Percentiles rank a stretch among this genome's conserved stretches.
These are phyloP conservation scores for Leccinum fallax DNA, from an alignment of 1,284 basidiomycete genomes.

Conservation along the genomic window DNA sequence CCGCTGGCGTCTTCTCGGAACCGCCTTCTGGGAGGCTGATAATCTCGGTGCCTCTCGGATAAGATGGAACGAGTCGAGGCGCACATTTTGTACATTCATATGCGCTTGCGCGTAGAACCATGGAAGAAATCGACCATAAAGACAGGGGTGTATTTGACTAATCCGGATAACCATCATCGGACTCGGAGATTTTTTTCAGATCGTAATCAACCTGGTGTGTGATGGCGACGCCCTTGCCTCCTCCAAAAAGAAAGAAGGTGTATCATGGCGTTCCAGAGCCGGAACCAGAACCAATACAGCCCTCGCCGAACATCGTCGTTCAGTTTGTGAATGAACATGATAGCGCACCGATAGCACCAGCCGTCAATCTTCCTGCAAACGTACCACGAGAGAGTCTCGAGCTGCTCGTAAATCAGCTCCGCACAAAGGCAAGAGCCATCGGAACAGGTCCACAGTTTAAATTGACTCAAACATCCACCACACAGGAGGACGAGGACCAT, in stretches of 20 bases:
- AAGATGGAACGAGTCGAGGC: neutral
- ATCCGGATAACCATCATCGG: neutral
- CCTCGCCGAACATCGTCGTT: conserved; percentile 69
- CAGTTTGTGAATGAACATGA: conserved; percentile 79
- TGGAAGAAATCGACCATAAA: neutral
- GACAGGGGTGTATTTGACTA: neutral
- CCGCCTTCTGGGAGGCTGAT: neutral
- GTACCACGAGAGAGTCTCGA: conserved; percentile 76
- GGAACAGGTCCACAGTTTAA: neutral
- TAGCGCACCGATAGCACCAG: conserved; percentile 75
- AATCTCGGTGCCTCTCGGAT: neutral
- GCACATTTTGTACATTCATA: neutral
- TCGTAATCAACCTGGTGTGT: conserved; percentile 2
- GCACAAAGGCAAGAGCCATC: neutral
- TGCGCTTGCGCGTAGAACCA: too few species aligned
- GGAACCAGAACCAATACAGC: conserved; percentile 54
- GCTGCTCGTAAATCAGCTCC: neutral
- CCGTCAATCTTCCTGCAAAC: conserved; percentile 69
- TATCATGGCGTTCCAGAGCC: conserved; percentile 75
- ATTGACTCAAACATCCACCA: neutral
- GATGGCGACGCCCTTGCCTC: conserved; percentile 84
- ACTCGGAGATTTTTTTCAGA: neutral
- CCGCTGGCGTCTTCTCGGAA: neutral
- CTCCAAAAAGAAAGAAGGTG: conserved; percentile 85
- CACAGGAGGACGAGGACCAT: conserved; percentile 70